phyloP scores from a whole-genome alignment of 2,329 filamentous ascomycete genomes.

The Alternaria ethzedia region DNA sequence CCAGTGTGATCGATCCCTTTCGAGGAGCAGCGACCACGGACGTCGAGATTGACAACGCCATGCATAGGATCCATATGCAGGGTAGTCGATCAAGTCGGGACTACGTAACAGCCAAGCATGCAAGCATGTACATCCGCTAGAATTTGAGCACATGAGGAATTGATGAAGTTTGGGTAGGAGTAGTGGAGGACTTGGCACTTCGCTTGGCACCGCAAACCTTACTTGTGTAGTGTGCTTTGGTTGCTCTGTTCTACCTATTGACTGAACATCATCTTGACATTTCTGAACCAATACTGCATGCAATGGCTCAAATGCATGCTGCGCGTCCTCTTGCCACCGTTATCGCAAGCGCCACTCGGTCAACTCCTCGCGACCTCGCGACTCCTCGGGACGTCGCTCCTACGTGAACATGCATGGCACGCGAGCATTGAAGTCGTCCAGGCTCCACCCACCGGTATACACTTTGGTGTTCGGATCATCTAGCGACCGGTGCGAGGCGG shows the following conservation, averaged over 20 bases:
- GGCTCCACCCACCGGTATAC: conserved; percentile 1
- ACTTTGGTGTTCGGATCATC: background rate
- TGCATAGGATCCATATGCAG: conserved; percentile 15
- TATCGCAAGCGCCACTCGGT: background rate
- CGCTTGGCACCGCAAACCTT: background rate
- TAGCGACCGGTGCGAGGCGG: conserved; percentile 9
- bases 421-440: background rate
- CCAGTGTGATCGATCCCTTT: conserved; percentile 1
- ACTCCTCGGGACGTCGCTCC: conserved; percentile 6
- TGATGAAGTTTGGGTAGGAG: conserved; percentile 9
- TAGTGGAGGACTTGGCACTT: conserved; percentile 12
- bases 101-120: conserved; percentile 9
- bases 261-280: background rate
- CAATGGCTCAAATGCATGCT: background rate
- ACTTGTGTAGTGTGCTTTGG: background rate
- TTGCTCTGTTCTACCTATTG: background rate
- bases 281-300: background rate
- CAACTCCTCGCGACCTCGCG: background rate
- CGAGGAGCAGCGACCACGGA: conserved; percentile 5
- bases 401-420: background rate
- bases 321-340: background rate
- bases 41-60: conserved; percentile 13
- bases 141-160: conserved; percentile 11
- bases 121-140: conserved; percentile 5
- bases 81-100: conserved; percentile 6